phyloP scores from a whole-genome alignment of 202 grass and related monocot species.

The Carex arenaria region DNA sequence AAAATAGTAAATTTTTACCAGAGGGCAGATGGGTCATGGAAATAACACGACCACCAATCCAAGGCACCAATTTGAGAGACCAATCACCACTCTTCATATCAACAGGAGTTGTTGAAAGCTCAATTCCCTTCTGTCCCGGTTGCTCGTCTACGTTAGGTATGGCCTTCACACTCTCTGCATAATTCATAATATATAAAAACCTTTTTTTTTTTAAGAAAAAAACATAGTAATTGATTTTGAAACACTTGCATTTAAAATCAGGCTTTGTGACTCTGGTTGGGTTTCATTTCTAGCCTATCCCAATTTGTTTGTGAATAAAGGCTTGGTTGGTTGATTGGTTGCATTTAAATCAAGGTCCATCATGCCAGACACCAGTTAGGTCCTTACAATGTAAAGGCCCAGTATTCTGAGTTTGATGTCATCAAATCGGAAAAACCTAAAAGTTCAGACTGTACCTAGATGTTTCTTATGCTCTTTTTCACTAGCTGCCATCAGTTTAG shows the following conservation, averaged over 20 bases:
- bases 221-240: too few relatives aligned
- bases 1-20: slow-evolving; percentile 40
- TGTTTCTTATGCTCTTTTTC: slow-evolving; percentile 47
- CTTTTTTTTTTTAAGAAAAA: too few relatives aligned
- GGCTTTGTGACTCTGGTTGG: too few relatives aligned
- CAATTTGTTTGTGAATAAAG: too few relatives aligned
- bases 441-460: slow-evolving; percentile 38
- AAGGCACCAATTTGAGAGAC: slow-evolving; percentile 77
- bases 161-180: slow-evolving; percentile 53
- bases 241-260: too few relatives aligned
- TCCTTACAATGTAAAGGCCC: neutral
- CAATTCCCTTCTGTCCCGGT: slow-evolving; percentile 48
- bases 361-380: neutral
- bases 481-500: slow-evolving; percentile 54
- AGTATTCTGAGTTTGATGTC: neutral
- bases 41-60: slow-evolving; percentile 87
- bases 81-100: slow-evolving; percentile 88
- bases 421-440: neutral
- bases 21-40: slow-evolving; percentile 89
- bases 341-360: too few relatives aligned
- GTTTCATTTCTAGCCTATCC: too few relatives aligned
- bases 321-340: too few relatives aligned
- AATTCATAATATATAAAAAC: too few relatives aligned
- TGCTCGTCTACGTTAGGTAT: slow-evolving; percentile 61
- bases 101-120: slow-evolving; percentile 77